A percentile compares a stretch with the other conserved stretches of the same genome.
These are phyloP conservation scores for Lentinus brumalis DNA, from an alignment of 768 basidiomycete genomes.

Conservation along the genomic window DNA sequence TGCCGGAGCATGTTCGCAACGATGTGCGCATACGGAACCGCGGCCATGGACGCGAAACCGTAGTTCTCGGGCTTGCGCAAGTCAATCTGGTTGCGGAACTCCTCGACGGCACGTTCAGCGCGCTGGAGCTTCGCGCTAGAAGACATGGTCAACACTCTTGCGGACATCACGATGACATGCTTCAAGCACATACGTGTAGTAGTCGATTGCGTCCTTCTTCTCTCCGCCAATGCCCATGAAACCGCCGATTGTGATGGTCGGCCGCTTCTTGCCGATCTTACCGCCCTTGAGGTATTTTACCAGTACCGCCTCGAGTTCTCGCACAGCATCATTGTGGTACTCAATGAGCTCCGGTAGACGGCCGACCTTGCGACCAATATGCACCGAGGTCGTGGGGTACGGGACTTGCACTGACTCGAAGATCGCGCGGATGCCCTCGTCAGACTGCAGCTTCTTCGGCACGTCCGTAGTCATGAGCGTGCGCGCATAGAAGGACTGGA, in stretches of 20 bases:
- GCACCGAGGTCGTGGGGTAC: conserved; percentile 89
- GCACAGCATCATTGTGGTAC: conserved; percentile 91
- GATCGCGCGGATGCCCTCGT: conserved; percentile 78
- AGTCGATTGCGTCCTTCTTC: conserved; percentile 91
- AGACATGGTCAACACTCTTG: conserved; percentile 4
- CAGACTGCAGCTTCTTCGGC: conserved; percentile 77
- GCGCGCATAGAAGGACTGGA: conserved; percentile 89
- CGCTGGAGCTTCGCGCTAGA: conserved; percentile 48
- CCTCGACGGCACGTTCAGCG: conserved; percentile 74
- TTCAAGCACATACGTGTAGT: conserved; percentile 70
- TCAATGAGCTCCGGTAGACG: conserved; percentile 89
- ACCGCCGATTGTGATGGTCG: conserved; percentile 78
- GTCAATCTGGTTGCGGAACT: conserved; percentile 71
- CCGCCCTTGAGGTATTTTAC: conserved; percentile 90
- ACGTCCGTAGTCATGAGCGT: conserved; percentile 85
- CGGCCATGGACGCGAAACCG: conserved; percentile 90
- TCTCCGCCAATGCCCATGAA: conserved; percentile 81
- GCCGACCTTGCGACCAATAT: conserved; percentile 86
- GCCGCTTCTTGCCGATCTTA: conserved; percentile 76
- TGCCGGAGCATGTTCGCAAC: conserved; percentile 70
- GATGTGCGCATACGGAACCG: conserved; percentile 85
- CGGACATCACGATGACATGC: not conserved
- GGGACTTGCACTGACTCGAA: conserved; percentile 74
- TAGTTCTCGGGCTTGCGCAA: conserved; percentile 83
- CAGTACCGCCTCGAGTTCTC: conserved; percentile 84